Evolutionary conservation across 768 basidiomycete genomes (phyloP), one percentile per base, ranked within the genome.

Genomic region (Tremella yokohamensis): DNA sequence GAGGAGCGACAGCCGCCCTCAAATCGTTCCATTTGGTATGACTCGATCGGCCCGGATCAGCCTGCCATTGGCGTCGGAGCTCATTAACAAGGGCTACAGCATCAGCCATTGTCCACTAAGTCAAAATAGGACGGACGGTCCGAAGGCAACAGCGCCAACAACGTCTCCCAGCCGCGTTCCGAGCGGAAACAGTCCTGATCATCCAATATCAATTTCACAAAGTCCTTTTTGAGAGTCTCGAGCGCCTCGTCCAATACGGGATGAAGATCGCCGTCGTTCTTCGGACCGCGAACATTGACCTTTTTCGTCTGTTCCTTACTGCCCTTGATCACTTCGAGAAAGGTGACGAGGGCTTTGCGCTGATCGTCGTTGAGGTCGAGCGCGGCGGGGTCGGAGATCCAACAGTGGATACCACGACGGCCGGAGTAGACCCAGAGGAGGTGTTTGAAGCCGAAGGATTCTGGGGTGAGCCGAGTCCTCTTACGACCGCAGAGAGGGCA

Each of bases 371-470:
- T 93, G 49, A 98, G 81, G 54, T 83, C 85, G 81, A 97, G 83
- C 1, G 94, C 96, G 56, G 87, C 84, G 37, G 82, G 79, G 76
- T 99, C 96, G 1, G 88, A 90, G 62, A 99, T 85, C 96, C 96
- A 99, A 74, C 91, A 82, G 81, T 99, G 96, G 65, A 99, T 99
- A 53, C 96, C 96, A 78, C 96, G 87, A 37, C 96, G 87, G 57
- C 96, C 96, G 8, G 96, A 98, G 77, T 98, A 99, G 26, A 98
- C 93, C 94, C 94, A 99, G 11, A 99, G 80, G 25, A 98, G 82
- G 68, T 90, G 86, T 47, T 83, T 79, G 77, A 87, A 99, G 7
- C 92, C 93, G 74, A 94, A 98, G 64, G 96, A 89, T 16, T 91
- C 80, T 81, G 60, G 19, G 9, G 56, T 58, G 48, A 57, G 53